Percentiles rank a stretch among this genome's conserved stretches.
Conservation (phyloP, 1,284 basidiomycete species). For the Caloboletus inedulis region DNA sequence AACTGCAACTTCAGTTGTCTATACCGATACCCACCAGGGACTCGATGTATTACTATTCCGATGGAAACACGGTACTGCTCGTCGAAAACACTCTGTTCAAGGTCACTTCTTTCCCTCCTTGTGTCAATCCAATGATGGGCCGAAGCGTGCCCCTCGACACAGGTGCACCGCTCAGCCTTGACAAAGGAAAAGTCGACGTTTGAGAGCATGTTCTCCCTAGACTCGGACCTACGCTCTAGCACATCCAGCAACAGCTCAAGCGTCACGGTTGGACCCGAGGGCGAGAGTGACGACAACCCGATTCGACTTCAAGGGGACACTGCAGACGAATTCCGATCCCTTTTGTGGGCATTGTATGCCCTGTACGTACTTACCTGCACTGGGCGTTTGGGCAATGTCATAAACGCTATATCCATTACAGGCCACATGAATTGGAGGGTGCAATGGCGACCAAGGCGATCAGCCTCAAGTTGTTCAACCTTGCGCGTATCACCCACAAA, state of each 20-base stretch:
- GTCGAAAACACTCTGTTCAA: constrained; percentile 49
- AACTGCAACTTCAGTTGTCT: constrained; percentile 33
- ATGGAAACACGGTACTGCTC: constrained; percentile 47
- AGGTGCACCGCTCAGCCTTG: constrained; percentile 52
- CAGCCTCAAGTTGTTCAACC: constrained; percentile 42
- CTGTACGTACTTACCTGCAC: constrained; percentile 38
- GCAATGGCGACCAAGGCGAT: constrained; percentile 42
- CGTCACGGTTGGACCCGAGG: constrained; percentile 37
- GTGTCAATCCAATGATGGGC: constrained; percentile 3
- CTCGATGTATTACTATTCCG: constrained; percentile 32
- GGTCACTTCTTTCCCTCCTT: constrained; percentile 30
- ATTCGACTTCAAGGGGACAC: constrained; percentile 48
- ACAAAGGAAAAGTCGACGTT: constrained; percentile 51
- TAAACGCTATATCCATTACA: constrained; percentile 20
- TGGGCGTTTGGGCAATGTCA: constrained; percentile 1
- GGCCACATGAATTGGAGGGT: constrained; percentile 47
- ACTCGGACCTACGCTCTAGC: constrained; percentile 32
- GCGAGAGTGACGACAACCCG: constrained; percentile 45
- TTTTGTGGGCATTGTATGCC: constrained; percentile 49
- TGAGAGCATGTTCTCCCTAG: constrained; percentile 50
- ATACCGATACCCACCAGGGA: constrained; percentile 34
- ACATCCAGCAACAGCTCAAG: constrained; percentile 17
- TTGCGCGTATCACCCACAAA: constrained; percentile 53
- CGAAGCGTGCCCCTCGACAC: constrained; percentile 2
- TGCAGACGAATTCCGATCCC: constrained; percentile 44